Base-by-base conservation (phyloP, 2,329 filamentous ascomycete genomes). In the Incumbomyces lentus region DNA sequence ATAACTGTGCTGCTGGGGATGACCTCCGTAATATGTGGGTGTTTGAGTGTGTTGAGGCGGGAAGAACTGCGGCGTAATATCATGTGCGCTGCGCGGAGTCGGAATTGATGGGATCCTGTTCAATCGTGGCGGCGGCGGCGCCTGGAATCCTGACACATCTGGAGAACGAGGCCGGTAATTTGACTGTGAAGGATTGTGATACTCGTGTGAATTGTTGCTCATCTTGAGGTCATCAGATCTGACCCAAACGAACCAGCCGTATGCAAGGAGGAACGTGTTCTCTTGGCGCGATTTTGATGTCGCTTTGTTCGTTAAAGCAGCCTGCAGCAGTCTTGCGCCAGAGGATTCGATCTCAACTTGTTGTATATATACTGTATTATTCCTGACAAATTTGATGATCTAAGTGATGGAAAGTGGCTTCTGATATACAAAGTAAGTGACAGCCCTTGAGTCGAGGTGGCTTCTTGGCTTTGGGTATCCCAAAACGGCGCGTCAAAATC, bases 71-170 rank as follows among this genome's bases (percentile, higher is more conserved):
- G 68, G 68, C 45, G 64, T 62, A n/a, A n/a, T n/a, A 66, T 69
- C 66, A 66, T 69, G 69, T 48, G 67, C 69, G 38, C 59, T 45
- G 63, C 49, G 16, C 18, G 58, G 48, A 19, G 59, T 51, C 34
- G 51, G 52, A 37, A 59, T 55, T 49, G 60, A 60, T 54, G 64
- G 60, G 47, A 57, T 48, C 19, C 55, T 52, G 30, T 33, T 61
- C 61, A 40, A 59, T 47, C 54, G 64, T 62, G 52, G 65, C 48
- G 57, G 58, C 52, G 48, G 60, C 60, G 51, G 59, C 60, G 57
- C 51, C 66, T 59, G 48, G 58, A 71, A 67, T 58, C 65, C 68
- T 51, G 74, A 73, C 55, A 78, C 66, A 55, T 72, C 68, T 56
- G 70, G 70, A 37, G 69, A 72, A 58, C 63, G 64, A 51, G 69